Evolutionary conservation across 1,139 yeast species (phyloP).

Genomic region (Zygosaccharomyces pseudobailii): DNA sequence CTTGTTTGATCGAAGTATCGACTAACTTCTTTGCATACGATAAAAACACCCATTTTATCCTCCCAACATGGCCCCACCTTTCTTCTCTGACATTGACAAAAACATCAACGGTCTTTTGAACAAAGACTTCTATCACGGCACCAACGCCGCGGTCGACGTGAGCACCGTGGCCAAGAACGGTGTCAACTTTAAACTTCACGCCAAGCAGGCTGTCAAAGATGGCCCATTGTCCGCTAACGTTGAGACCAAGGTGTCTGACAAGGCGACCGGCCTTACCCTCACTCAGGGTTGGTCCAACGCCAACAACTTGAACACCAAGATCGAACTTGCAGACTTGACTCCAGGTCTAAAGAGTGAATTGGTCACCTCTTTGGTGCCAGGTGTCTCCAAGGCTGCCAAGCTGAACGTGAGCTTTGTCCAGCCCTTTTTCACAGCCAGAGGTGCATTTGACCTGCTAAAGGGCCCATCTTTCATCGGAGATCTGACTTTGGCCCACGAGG

Average conservation of each 20-base stretch:
- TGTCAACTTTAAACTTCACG: conserved; percentile 90
- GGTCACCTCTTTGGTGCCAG: conserved; percentile 83
- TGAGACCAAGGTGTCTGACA: conserved; percentile 92
- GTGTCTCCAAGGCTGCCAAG: conserved; percentile 83
- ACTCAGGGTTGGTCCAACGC: conserved; percentile 98
- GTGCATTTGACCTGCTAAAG: conserved; percentile 90
- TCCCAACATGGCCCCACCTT: conserved; percentile 55
- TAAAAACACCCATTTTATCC: background rate
- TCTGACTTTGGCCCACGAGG: conserved; percentile 91
- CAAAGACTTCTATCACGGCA: conserved; percentile 89
- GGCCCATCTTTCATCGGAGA: conserved; percentile 96
- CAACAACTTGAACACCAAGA: conserved; percentile 86
- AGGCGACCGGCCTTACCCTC: conserved; percentile 85
- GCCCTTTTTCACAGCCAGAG: conserved; percentile 91
- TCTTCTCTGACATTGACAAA: conserved; percentile 86
- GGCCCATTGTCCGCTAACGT: conserved; percentile 83
- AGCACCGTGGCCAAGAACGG: conserved; percentile 96
- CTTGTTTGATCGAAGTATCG: background rate
- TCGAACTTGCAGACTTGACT: conserved; percentile 87
- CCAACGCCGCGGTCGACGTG: conserved; percentile 84
- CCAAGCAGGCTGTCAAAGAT: conserved; percentile 74
- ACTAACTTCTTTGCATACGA: background rate
- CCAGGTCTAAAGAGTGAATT: conserved; percentile 95
- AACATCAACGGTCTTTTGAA: conserved; percentile 83
- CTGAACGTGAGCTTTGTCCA: conserved; percentile 89